phyloP scores from a whole-genome alignment of 441 rosid species.

The Mallotus japonicus region DNA sequence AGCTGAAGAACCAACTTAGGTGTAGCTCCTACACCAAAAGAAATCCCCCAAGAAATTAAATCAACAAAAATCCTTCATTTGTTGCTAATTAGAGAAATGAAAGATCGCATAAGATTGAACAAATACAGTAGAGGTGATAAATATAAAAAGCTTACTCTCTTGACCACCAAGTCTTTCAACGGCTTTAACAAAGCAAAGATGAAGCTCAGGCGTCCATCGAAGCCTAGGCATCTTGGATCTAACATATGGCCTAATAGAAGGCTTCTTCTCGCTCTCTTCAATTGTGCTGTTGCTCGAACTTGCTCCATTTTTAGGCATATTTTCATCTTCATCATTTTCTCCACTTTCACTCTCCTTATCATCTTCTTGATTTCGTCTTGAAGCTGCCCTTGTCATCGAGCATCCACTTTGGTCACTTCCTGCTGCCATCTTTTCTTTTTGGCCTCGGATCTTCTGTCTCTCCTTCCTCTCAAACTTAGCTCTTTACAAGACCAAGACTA shows the following conservation, averaged over 20 bases:
- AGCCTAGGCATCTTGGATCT: slow-evolving; percentile 91
- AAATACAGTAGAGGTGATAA: not conserved
- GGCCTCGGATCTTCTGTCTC: not conserved
- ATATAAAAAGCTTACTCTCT: slow-evolving; percentile 52
- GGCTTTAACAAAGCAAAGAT: slow-evolving; percentile 71
- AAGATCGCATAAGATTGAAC: not conserved
- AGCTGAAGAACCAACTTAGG: slow-evolving; percentile 83
- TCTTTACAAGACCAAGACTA: slow-evolving; percentile 1
- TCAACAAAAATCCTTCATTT: not conserved
- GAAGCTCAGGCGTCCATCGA: slow-evolving; percentile 94
- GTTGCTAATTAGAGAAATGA: not conserved
- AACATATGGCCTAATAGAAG: slow-evolving; percentile 65
- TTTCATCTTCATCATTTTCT: slow-evolving; percentile 45
- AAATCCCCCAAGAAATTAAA: not conserved
- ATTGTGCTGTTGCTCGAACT: slow-evolving; percentile 84
- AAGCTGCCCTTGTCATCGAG: slow-evolving; percentile 29
- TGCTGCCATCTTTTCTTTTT: slow-evolving; percentile 20
- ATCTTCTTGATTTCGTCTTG: slow-evolving; percentile 24
- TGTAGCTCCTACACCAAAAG: slow-evolving; percentile 60
- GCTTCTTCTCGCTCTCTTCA: slow-evolving; percentile 64
- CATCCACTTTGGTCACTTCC: slow-evolving; percentile 32
- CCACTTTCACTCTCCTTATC: slow-evolving; percentile 29
- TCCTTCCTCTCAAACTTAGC: slow-evolving; percentile 13
- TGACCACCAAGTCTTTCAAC: slow-evolving; percentile 88
- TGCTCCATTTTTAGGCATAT: slow-evolving; percentile 36